Evolutionary conservation across 768 basidiomycete genomes (phyloP).

Genomic region (Phaeotremella fagi): DNA sequence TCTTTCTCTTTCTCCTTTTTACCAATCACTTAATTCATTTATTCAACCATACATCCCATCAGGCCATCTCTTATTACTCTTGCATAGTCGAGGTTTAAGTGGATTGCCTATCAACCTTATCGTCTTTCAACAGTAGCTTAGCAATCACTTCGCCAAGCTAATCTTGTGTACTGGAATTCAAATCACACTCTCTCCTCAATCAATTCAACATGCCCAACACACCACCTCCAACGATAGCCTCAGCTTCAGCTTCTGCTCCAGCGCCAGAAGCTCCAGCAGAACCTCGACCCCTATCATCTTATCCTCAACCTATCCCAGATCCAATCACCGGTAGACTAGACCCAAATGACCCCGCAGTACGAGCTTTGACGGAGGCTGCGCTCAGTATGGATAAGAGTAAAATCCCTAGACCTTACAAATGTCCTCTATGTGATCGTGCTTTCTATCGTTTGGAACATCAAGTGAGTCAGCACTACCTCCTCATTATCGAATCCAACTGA

Average conservation of each 20-base stretch:
- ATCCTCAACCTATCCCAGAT: constrained; percentile 35
- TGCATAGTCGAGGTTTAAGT: no score
- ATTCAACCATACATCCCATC: no score
- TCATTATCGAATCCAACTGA: no score
- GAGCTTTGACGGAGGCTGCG: constrained; percentile 48
- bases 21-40: no score
- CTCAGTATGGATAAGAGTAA: constrained; percentile 53
- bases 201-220: constrained; percentile 16
- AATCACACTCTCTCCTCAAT: background rate
- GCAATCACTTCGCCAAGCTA: no score
- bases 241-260: no score
- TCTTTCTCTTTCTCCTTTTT: no score
- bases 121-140: no score
- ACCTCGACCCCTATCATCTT: constrained; percentile 1
- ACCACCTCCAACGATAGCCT: constrained; percentile 19
- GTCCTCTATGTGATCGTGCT: constrained; percentile 89
- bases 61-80: no score
- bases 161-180: no score
- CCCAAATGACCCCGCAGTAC: constrained; percentile 49
- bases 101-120: no score
- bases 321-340: constrained; percentile 49
- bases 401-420: constrained; percentile 84
- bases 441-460: constrained; percentile 96
- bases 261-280: constrained; percentile 8
- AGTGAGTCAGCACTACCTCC: constrained; percentile 57